Conservation (phyloP, 495 filamentous ascomycete species). For the Penicillium crystallinum region DNA sequence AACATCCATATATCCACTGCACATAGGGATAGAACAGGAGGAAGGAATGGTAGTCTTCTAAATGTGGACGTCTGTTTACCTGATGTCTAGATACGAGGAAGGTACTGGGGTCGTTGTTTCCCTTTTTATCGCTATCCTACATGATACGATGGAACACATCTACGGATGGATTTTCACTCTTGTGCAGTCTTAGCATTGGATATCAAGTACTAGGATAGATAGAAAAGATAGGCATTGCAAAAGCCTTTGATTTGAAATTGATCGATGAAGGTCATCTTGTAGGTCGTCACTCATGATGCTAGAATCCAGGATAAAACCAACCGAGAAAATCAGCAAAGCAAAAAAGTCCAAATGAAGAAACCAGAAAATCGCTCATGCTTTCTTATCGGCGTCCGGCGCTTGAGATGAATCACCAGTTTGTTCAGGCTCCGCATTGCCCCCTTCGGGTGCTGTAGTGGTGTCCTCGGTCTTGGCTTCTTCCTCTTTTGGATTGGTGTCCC, state of each 20-base stretch:
- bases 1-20: too few species aligned
- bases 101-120: too few species aligned
- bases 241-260: not conserved
- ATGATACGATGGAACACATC: too few species aligned
- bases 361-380: slow-evolving; percentile 4
- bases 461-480: slow-evolving; percentile 9
- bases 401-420: slow-evolving; percentile 3
- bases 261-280: slow-evolving; percentile 11
- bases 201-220: not conserved
- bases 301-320: slow-evolving; percentile 7
- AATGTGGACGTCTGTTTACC: too few species aligned
- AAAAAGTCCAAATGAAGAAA: not conserved
- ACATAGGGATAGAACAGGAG: not conserved
- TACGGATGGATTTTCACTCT: too few species aligned
- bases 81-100: too few species aligned
- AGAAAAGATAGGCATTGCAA: not conserved
- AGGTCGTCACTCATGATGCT: slow-evolving; percentile 30
- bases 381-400: slow-evolving; percentile 14
- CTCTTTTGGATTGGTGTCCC: slow-evolving; percentile 23
- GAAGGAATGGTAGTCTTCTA: not conserved
- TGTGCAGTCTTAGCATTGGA: too few species aligned
- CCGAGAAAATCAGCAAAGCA: slow-evolving; percentile 1
- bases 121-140: too few species aligned
- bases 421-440: slow-evolving; percentile 3
- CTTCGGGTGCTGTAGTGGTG: slow-evolving; percentile 1